Base-by-base conservation (phyloP, 805 yeast genomes). In the Kodamaea lidongshanica region DNA sequence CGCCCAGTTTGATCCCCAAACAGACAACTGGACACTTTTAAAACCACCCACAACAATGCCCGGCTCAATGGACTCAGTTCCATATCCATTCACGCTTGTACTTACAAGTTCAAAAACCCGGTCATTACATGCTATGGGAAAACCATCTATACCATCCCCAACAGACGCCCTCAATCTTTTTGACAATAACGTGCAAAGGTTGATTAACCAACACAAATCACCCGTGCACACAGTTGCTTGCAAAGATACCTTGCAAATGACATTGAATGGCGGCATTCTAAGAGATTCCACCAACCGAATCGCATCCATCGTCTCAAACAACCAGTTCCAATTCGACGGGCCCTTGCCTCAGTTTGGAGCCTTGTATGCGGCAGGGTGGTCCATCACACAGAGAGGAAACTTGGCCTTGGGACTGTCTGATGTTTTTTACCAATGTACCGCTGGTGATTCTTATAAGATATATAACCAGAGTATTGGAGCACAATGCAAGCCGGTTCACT, bases 271-370 rank as follows among this genome's bases (percentile, higher is more conserved):
- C 20, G 54, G 58, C 3, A 44, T 56, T 12, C 42, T 62, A 30
- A 42, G 50, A 16, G 65, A 61, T 37, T 34, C 52, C 11, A 47
- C 42, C 14, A 44, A 50, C 29, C 39, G 66, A 32, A 54, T 60
- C 30, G 67, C 65, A 4, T 49, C 59, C 12, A 60, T 62, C 30
- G 67, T 61, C 17, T 47, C 52, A 3, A 53, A 54, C 24, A 52
- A 52, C 25, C 66, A 61, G 37, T 60, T 61, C 37, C 67, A 58
- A 35, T 61, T 61, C 33, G 68, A 62, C 36, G 66, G 65, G 1
- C 65, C 66, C 6, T 46, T 55, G 7, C 66, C 66, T 11, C 66
- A 60, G 35, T 44, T 50, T 35, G 66, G 65, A 11, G 41, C 65
- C 9, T 34, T 58, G 10, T 60, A 54, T 28, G 62, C 64, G 16